Conservation (phyloP, 2,329 filamentous ascomycete genomes). For the Cladosporium sphaerospermum region DNA sequence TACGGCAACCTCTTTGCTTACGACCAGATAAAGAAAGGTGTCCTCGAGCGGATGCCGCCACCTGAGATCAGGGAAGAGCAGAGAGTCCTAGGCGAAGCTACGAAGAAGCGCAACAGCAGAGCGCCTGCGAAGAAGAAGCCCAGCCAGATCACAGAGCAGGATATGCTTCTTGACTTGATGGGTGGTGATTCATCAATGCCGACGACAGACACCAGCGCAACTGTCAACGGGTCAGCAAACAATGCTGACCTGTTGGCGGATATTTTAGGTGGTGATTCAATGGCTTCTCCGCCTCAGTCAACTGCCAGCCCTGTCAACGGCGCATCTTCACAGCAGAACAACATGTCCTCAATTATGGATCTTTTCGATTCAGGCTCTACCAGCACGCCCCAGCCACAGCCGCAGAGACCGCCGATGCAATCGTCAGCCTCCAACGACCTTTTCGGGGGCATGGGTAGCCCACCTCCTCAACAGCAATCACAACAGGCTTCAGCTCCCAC, state of each 20-base stretch:
- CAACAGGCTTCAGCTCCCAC: slow-evolving; percentile 30
- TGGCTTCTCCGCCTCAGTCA: slow-evolving; percentile 33
- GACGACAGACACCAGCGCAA: slow-evolving; percentile 47
- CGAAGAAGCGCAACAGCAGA: slow-evolving; percentile 43
- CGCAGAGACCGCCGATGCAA: slow-evolving; percentile 28
- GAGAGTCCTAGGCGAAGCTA: slow-evolving; percentile 76
- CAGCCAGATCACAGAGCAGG: slow-evolving; percentile 80
- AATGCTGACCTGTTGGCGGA: slow-evolving; percentile 84
- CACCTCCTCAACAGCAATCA: slow-evolving; percentile 32
- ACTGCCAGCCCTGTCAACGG: slow-evolving; percentile 24
- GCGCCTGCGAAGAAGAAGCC: slow-evolving; percentile 67
- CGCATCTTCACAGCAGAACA: slow-evolving; percentile 18
- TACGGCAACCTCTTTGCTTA: slow-evolving; percentile 91
- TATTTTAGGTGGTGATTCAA: slow-evolving; percentile 66
- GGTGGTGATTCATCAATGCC: slow-evolving; percentile 64
- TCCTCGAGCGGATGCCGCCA: slow-evolving; percentile 95
- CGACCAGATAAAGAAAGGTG: slow-evolving; percentile 79
- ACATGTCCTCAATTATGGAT: slow-evolving; percentile 71
- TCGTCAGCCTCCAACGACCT: slow-evolving; percentile 35
- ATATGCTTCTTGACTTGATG: slow-evolving; percentile 89
- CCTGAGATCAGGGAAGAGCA: slow-evolving; percentile 96
- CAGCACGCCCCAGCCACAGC: slow-evolving; percentile 33
- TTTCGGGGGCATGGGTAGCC: slow-evolving; percentile 38
- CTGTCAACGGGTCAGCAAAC: slow-evolving; percentile 51
- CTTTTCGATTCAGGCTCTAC: slow-evolving; percentile 57